Percentiles rank a stretch among this genome's conserved stretches.
phyloP scores from a whole-genome alignment of 73 alveolate genomes.

The Paramecium primaurelia region DNA sequence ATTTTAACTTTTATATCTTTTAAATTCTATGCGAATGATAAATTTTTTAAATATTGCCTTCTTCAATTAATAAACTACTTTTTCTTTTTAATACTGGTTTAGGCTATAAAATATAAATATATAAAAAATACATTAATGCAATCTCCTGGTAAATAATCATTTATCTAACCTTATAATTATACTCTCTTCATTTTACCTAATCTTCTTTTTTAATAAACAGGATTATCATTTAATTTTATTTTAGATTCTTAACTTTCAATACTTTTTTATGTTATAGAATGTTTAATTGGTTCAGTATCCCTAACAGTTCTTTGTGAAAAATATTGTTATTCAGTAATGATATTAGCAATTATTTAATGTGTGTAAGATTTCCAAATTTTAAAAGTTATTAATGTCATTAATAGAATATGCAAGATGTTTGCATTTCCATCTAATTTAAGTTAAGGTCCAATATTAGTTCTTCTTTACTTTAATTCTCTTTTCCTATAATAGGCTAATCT shows the following conservation, averaged over 20 bases:
- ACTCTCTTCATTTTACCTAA: neutral
- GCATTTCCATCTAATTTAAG: neutral
- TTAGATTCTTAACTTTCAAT: neutral
- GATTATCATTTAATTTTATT: neutral
- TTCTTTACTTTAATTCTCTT: neutral
- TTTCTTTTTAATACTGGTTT: neutral
- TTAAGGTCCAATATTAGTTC: neutral
- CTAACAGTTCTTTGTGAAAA: neutral
- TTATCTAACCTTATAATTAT: neutral
- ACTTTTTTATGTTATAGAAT: neutral
- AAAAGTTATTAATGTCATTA: neutral
- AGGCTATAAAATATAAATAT: neutral
- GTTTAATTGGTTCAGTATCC: neutral
- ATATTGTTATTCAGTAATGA: neutral
- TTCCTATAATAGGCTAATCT: neutral
- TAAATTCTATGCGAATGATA: neutral
- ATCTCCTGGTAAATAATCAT: neutral
- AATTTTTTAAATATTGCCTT: neutral
- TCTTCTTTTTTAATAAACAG: neutral
- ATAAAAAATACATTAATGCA: neutral
- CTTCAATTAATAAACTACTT: neutral
- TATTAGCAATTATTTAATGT: neutral
- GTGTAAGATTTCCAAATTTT: neutral
- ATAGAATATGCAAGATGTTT: neutral
- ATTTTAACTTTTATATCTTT: neutral